Conservation (phyloP, 2,329 filamentous ascomycete genomes). For the Tolypocladium tropicale region DNA sequence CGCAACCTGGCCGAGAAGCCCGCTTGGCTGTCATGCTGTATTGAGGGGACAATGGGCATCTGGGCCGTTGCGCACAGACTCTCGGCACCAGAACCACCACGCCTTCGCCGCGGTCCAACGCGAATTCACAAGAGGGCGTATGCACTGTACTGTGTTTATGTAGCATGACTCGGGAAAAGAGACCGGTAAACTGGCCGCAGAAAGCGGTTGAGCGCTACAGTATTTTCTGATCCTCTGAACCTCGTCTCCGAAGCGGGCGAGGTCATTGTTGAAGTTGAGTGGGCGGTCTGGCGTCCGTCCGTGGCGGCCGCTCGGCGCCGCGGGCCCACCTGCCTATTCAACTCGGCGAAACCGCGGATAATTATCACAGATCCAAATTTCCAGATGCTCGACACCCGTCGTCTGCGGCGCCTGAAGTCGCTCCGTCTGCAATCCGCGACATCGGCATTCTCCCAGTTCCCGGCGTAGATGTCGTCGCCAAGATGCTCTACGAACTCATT, state of each 20-base stretch:
- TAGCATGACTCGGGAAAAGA: too few relatives aligned
- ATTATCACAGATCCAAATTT: conserved; percentile 11
- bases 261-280: background rate
- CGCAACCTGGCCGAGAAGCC: background rate
- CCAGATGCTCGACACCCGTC: conserved; percentile 5
- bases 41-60: too few relatives aligned
- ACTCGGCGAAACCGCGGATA: background rate
- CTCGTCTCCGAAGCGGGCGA: too few relatives aligned
- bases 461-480: conserved; percentile 24
- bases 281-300: background rate
- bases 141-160: too few relatives aligned
- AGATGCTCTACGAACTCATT: conserved; percentile 96
- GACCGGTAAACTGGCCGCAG: too few relatives aligned
- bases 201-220: background rate
- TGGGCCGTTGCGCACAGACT: too few relatives aligned
- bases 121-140: too few relatives aligned
- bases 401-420: background rate
- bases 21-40: too few relatives aligned
- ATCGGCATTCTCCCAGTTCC: conserved; percentile 1
- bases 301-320: background rate
- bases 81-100: too few relatives aligned
- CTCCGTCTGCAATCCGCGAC: conserved; percentile 7
- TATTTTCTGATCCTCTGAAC: too few relatives aligned
- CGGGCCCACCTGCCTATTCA: background rate
- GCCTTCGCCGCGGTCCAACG: too few relatives aligned